These are phyloP conservation scores for Grosmannia serpens DNA, from an alignment of 2,329 filamentous ascomycete species.

Conservation along the genomic window DNA sequence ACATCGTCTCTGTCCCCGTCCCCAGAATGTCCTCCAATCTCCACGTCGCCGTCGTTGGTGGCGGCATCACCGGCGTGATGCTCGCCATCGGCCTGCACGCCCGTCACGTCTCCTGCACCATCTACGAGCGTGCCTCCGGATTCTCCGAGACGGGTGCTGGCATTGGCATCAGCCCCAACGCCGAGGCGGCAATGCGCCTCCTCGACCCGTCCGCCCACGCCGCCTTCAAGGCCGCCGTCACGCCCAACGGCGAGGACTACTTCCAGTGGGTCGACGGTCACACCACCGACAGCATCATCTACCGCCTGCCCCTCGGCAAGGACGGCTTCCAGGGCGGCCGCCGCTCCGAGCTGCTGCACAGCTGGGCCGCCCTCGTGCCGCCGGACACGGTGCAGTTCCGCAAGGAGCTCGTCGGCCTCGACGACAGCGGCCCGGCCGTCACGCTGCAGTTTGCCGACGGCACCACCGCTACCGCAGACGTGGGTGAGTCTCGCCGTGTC, in stretches of 20 bases:
- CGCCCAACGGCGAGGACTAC: constrained; percentile 27
- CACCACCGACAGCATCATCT: constrained; percentile 18
- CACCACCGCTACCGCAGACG: constrained; percentile 18
- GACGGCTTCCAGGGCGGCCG: constrained; percentile 29
- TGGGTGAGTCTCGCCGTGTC: constrained; percentile 15
- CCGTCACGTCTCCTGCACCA: constrained; percentile 27
- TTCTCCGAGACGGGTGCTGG: constrained; percentile 39
- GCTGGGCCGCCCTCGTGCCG: constrained; percentile 22
- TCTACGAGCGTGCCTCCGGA: constrained; percentile 33
- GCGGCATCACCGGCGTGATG: constrained; percentile 37
- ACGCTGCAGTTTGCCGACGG: constrained; percentile 21
- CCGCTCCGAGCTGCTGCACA: constrained; percentile 28
- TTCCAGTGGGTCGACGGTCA: constrained; percentile 31
- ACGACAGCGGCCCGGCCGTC: constrained; percentile 6
- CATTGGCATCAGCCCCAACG: constrained; percentile 40
- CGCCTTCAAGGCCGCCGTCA: constrained; percentile 25
- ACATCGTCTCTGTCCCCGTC: background rate
- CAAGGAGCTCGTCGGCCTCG: constrained; percentile 21
- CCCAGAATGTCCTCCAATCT: background rate
- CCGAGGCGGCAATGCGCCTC: constrained; percentile 30
- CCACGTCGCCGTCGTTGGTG: constrained; percentile 36
- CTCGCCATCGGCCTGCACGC: constrained; percentile 34
- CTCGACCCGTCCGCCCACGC: constrained; percentile 25
- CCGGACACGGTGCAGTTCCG: constrained; percentile 19
- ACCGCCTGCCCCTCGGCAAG: constrained; percentile 25